Conservation (phyloP, 345 rosid species). For the Luvunga scandens region DNA sequence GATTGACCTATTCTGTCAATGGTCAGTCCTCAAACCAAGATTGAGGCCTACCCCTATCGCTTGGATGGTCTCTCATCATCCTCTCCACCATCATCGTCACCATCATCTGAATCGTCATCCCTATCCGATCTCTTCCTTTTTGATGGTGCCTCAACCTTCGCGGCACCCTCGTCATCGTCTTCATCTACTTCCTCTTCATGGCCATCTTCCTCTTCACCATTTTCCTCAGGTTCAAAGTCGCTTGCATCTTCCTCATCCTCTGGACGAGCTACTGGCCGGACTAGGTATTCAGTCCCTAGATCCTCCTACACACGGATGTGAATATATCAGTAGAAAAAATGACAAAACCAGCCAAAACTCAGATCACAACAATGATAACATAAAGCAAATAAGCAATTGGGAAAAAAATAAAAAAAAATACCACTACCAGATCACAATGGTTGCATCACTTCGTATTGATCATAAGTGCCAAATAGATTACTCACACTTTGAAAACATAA, state of each 20-base stretch:
- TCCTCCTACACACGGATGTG: slow-evolving; percentile 41
- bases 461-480: neutral
- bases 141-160: slow-evolving; percentile 62
- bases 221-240: slow-evolving; percentile 83
- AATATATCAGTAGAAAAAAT: neutral
- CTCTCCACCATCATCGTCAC: slow-evolving; percentile 58
- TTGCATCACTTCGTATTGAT: neutral
- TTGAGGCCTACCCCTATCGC: slow-evolving; percentile 50
- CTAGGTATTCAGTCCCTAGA: slow-evolving; percentile 79
- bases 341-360: neutral
- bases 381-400: neutral
- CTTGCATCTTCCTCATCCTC: slow-evolving; percentile 94
- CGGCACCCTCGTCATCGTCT: slow-evolving; percentile 31
- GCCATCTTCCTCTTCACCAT: slow-evolving; percentile 57
- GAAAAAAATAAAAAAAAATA: neutral
- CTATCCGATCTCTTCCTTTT: slow-evolving; percentile 64
- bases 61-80: slow-evolving; percentile 87
- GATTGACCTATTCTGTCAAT: slow-evolving; percentile 41
- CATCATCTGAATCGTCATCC: slow-evolving; percentile 45
- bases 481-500: neutral
- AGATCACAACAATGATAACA: neutral
- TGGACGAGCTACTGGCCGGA: slow-evolving; percentile 70
- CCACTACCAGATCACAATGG: neutral
- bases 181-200: slow-evolving; percentile 49
- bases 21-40: slow-evolving; percentile 29